Conservation (phyloP, 768 basidiomycete species). For the Clavulina sp. region DNA sequence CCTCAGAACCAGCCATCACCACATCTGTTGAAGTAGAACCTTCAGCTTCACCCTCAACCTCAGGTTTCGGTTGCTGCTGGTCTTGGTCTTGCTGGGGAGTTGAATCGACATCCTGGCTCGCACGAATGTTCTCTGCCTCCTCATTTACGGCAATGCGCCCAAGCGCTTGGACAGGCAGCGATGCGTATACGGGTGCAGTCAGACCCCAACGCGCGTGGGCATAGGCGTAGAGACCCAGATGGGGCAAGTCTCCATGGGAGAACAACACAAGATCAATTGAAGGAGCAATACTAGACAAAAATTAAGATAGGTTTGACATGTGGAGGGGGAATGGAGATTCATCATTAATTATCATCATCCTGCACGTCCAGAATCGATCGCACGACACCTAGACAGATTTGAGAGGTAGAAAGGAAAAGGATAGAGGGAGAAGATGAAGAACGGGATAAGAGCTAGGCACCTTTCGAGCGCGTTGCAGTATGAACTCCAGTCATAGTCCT, state of each 20-base stretch:
- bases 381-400: no score
- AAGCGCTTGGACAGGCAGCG: constrained; percentile 90
- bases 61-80: not conserved
- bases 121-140: constrained; percentile 65
- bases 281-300: constrained; percentile 29
- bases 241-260: constrained; percentile 81
- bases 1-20: constrained; percentile 14
- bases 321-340: not conserved
- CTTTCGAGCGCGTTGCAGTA: constrained; percentile 34
- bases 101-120: constrained; percentile 47
- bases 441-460: not conserved
- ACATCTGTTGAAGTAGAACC: constrained; percentile 1
- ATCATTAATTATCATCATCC: no score
- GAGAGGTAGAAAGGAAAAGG: no score
- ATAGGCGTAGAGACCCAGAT: constrained; percentile 85
- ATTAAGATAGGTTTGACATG: not conserved
- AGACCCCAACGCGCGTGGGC: constrained; percentile 78
- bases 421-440: no score
- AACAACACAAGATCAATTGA: constrained; percentile 79
- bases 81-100: not conserved
- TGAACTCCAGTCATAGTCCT: constrained; percentile 35
- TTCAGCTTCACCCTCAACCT: constrained; percentile 7
- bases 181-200: constrained; percentile 81
- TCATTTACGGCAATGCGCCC: constrained; percentile 80
- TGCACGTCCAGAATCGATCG: no score